Evolutionary conservation across 345 rosid genomes (phyloP).

Genomic region (Populus alba): DNA sequence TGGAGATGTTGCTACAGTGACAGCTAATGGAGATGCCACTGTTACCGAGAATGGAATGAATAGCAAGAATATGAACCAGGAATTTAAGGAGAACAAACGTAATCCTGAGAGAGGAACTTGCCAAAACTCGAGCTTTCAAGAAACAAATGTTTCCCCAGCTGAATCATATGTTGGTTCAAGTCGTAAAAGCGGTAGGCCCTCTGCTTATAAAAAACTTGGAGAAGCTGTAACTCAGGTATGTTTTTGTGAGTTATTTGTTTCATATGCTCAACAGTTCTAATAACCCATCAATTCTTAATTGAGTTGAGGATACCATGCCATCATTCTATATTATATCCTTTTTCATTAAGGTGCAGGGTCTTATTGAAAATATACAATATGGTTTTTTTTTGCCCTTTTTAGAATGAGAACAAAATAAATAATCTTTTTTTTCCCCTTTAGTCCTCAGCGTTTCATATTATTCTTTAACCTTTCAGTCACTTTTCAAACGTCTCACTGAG

Average conservation of each 20-base stretch:
- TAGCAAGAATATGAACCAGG: constrained; percentile 21
- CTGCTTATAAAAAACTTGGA: constrained; percentile 47
- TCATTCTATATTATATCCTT: not conserved
- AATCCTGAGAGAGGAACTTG: constrained; percentile 24
- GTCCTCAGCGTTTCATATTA: not conserved
- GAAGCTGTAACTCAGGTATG: constrained; percentile 65
- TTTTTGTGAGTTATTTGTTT: constrained; percentile 1
- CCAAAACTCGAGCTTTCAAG: constrained; percentile 23
- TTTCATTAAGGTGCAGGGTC: not conserved
- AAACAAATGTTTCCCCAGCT: constrained; percentile 16
- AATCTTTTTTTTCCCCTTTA: not conserved
- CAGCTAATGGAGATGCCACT: constrained; percentile 37
- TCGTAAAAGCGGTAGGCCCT: constrained; percentile 25
- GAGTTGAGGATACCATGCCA: not conserved
- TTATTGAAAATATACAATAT: not conserved
- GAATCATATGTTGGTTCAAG: constrained; percentile 24
- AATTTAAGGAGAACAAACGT: constrained; percentile 17
- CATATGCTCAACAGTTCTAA: too few species aligned
- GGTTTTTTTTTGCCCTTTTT: not conserved
- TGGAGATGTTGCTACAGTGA: constrained; percentile 18
- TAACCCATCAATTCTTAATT: not conserved
- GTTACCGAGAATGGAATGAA: constrained; percentile 5
- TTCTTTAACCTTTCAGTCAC: not conserved
- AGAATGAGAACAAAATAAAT: not conserved
- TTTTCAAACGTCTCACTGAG: too few species aligned